Evolutionary conservation across 129 eudicot genomes (phyloP), one percentile per base, ranked within the genome.

Genomic region (Artemisia argyi): DNA sequence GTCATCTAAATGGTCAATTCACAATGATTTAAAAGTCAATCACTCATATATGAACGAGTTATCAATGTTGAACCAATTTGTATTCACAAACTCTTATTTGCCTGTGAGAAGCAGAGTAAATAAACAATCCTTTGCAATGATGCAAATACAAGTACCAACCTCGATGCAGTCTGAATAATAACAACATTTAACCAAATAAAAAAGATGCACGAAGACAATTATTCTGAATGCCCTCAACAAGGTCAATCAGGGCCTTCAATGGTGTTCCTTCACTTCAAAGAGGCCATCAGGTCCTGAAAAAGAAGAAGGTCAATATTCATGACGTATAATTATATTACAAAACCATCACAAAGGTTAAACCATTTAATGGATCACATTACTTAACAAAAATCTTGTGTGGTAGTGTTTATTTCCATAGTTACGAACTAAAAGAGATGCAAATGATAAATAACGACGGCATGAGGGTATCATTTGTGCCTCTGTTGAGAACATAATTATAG

Each of bases 211-310:
- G 56, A 49, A 22, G 20, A 54, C 46, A 16, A 22, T 71, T 70
- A 70, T 77, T 71, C 48, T 13, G n/a, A 56, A 55, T 14, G 47
- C 53, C 73, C 54, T 65, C 30, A 30, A 54, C 58, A 70, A 22
- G 19, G 12, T 71, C 73, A 24, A 57, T 6, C 1, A 0, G 49
- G 7, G 32, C 28, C 28, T 48, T 88, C 76, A 91, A 50, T 91
- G 97, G 73, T 91, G 90, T 63, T 79, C 78, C 85, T 87, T 91
- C 6, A 69, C 68, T 82, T 89, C 90, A 77, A 89, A 89, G 28
- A 89, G 88, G 64, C 96, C 96, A 83, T 88, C 91, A 35, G 96
- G 61, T 9, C 63, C 7, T 57, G 8, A 57, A 57, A 20, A 14
- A 9, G 63, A 12, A 57, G 32, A 0, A 17, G 20, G 32, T 22